phyloP scores from a whole-genome alignment of 2,329 filamentous ascomycete species.

The Aspergillus sclerotialis region DNA sequence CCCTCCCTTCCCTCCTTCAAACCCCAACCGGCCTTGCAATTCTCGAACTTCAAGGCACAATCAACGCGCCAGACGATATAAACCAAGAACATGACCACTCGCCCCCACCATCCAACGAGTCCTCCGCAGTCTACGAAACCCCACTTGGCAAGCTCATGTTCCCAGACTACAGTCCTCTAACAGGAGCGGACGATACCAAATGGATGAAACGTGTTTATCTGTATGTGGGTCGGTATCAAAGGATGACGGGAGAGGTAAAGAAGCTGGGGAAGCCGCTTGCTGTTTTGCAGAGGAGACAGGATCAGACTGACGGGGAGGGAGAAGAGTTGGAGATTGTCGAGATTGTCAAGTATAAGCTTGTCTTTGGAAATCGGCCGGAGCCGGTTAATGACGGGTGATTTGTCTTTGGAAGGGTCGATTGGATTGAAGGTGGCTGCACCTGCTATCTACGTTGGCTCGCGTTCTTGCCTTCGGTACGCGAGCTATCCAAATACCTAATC shows the following conservation, averaged over 20 bases:
- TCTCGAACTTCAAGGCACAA: constrained; percentile 84
- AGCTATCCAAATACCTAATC: too few relatives aligned
- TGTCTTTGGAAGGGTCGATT: too few relatives aligned
- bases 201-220: constrained; percentile 92
- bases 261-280: constrained; percentile 73
- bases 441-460: too few relatives aligned
- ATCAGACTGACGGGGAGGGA: constrained; percentile 19
- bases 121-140: constrained; percentile 32
- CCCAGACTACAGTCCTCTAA: constrained; percentile 60
- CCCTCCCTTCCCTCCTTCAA: constrained; percentile 74
- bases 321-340: constrained; percentile 69
- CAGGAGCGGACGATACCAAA: constrained; percentile 46
- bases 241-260: constrained; percentile 83
- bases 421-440: too few relatives aligned
- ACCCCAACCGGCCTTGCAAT: constrained; percentile 85
- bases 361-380: constrained; percentile 79
- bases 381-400: constrained; percentile 55
- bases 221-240: constrained; percentile 82
- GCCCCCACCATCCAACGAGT: constrained; percentile 5
- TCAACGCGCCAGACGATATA: constrained; percentile 61
- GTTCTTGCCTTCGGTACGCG: too few relatives aligned
- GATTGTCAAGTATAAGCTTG: constrained; percentile 76
- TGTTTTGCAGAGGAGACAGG: constrained; percentile 57
- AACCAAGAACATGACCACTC: constrained; percentile 17
- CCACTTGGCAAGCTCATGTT: constrained; percentile 69